Percentiles rank a stretch among this genome's conserved stretches.
Conservation (phyloP, 176 grass and related monocot species). For the Triticum monococcum region DNA sequence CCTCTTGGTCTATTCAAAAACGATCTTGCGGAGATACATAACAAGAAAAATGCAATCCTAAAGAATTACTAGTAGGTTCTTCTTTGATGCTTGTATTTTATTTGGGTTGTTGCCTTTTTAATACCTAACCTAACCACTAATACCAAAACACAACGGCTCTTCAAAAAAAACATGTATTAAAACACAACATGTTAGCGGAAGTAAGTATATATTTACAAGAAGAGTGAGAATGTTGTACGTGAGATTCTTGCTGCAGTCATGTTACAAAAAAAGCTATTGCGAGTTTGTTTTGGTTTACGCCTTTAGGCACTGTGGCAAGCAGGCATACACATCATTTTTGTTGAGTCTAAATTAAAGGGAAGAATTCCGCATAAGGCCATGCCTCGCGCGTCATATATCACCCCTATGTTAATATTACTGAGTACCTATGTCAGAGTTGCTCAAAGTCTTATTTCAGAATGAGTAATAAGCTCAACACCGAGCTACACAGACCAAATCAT, state of each 20-base stretch:
- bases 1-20: too few species aligned
- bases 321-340: not conserved
- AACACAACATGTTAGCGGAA: too few species aligned
- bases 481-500: too few species aligned
- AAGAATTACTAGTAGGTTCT: not conserved
- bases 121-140: not conserved
- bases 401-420: not conserved
- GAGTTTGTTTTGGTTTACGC: not conserved
- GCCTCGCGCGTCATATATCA: not conserved
- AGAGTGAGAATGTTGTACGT: too few species aligned
- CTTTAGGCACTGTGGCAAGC: not conserved
- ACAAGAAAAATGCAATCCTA: too few species aligned
- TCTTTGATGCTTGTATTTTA: not conserved
- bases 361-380: not conserved
- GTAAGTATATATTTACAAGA: too few species aligned
- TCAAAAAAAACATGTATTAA: too few species aligned
- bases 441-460: too few species aligned
- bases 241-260: not conserved
- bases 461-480: too few species aligned
- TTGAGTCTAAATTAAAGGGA: not conserved
- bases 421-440: not conserved
- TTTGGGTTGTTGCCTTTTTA: not conserved
- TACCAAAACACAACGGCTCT: too few species aligned
- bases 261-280: not conserved
- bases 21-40: too few species aligned